These are phyloP conservation scores for Trametes hirsuta DNA, from an alignment of 1,284 basidiomycete species.

Conservation along the genomic window DNA sequence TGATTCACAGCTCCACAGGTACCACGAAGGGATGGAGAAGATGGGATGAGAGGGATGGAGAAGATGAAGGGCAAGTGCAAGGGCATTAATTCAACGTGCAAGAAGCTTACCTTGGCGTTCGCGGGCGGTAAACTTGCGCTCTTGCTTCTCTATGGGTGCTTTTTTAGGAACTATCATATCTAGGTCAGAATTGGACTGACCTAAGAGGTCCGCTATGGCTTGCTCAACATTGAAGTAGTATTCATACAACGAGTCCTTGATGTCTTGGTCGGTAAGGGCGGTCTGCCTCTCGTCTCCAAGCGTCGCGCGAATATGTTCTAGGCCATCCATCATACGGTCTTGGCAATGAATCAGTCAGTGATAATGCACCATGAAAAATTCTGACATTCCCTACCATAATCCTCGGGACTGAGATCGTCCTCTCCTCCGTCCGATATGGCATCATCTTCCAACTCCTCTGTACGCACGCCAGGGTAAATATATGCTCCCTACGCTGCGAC, in stretches of 20 bases:
- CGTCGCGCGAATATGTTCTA: constrained; percentile 68
- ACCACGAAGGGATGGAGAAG: constrained; percentile 15
- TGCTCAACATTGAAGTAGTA: constrained; percentile 86
- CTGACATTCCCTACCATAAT: constrained; percentile 53
- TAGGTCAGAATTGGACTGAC: constrained; percentile 44
- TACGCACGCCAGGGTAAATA: neutral
- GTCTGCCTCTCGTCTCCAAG: constrained; percentile 70
- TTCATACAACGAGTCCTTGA: constrained; percentile 88
- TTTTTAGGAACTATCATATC: neutral
- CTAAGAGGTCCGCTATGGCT: constrained; percentile 73
- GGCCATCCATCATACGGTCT: constrained; percentile 76
- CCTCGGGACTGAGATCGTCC: constrained; percentile 69
- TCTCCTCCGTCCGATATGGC: constrained; percentile 72
- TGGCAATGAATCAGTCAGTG: constrained; percentile 12
- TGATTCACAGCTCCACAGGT: constrained; percentile 19
- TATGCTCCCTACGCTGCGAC: constrained; percentile 13
- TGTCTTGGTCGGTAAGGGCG: constrained; percentile 72
- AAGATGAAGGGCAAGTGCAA: constrained; percentile 33
- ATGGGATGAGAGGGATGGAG: constrained; percentile 19
- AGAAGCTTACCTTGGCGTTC: constrained; percentile 83
- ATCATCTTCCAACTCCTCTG: constrained; percentile 80
- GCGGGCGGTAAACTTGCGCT: constrained; percentile 54
- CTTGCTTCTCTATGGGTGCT: constrained; percentile 58
- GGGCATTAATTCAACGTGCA: constrained; percentile 26
- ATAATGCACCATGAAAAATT: neutral